A percentile compares a stretch with the other conserved stretches of the same genome.
Evolutionary conservation across 2,329 filamentous ascomycete species (phyloP).

Genomic region (Exutisphaerella laricina): DNA sequence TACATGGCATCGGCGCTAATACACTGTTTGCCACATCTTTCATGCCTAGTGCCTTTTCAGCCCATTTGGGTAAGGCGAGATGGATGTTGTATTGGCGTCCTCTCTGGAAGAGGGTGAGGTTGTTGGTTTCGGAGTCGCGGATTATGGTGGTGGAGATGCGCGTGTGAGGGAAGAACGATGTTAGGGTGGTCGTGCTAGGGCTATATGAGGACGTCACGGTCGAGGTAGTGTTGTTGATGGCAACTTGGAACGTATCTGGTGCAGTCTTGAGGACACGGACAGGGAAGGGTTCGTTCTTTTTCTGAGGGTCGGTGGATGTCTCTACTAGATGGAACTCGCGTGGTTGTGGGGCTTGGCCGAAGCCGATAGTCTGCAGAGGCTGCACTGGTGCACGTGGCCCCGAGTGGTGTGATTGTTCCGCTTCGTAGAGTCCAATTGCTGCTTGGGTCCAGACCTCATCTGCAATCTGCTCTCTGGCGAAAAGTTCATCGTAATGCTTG

Average conservation of each 20-base stretch:
- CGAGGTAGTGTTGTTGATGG: conserved; percentile 34
- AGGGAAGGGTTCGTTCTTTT: conserved; percentile 31
- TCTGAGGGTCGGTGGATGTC: conserved; percentile 39
- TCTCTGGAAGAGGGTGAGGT: conserved; percentile 65
- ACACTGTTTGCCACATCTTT: conserved; percentile 79
- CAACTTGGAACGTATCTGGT: conserved; percentile 48
- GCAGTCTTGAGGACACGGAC: conserved; percentile 50
- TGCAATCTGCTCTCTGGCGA: conserved; percentile 53
- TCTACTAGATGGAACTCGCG: conserved; percentile 55
- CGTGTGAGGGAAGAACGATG: conserved; percentile 75
- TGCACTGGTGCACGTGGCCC: conserved; percentile 20
- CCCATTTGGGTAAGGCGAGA: conserved; percentile 64
- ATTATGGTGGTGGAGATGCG: conserved; percentile 76
- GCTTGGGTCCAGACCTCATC: conserved; percentile 81
- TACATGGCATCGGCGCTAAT: conserved; percentile 93
- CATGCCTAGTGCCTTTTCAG: conserved; percentile 77
- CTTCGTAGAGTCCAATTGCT: conserved; percentile 61
- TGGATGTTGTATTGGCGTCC: conserved; percentile 54
- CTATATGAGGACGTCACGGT: conserved; percentile 42
- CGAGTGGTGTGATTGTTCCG: conserved; percentile 37
- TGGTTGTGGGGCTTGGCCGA: conserved; percentile 54
- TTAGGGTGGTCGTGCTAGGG: conserved; percentile 48
- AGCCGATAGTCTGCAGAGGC: conserved; percentile 45
- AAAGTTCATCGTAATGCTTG: conserved; percentile 76
- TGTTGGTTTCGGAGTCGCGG: conserved; percentile 52